Conservation (phyloP, 257 asterid species). For the Marsdenia floribunda region DNA sequence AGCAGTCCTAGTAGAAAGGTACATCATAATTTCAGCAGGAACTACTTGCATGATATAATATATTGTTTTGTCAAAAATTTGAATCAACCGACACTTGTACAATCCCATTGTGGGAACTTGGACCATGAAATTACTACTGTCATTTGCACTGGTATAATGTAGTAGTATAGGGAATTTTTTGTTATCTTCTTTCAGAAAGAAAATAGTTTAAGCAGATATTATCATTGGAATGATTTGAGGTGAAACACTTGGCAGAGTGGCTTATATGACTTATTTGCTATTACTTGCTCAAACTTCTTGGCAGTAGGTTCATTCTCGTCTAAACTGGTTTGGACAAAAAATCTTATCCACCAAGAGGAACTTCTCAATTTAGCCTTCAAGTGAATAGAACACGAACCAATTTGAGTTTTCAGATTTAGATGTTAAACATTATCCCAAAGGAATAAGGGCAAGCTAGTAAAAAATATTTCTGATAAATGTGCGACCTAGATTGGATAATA, state of each 20-base stretch:
- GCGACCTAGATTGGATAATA: neutral
- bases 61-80: constrained; percentile 9
- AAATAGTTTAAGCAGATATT: neutral
- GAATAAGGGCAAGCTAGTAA: neutral
- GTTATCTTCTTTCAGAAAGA: constrained; percentile 12
- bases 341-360: constrained; percentile 82
- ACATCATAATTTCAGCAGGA: neutral
- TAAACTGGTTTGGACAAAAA: constrained; percentile 60
- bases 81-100: neutral
- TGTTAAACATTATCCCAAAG: neutral
- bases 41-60: neutral
- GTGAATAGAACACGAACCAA: constrained; percentile 9
- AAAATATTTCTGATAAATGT: neutral
- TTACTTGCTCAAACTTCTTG: constrained; percentile 80
- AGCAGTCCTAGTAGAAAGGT: neutral
- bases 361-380: constrained; percentile 77
- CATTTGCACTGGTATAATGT: neutral
- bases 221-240: constrained; percentile 58
- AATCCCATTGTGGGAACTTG: neutral
- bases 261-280: constrained; percentile 50
- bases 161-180: constrained; percentile 5
- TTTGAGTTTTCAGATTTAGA: neutral
- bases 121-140: neutral
- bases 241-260: constrained; percentile 85
- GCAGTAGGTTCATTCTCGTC: constrained; percentile 67